These are phyloP conservation scores for Metrosideros polymorpha DNA, from an alignment of 441 rosid genomes.

Conservation along the genomic window DNA sequence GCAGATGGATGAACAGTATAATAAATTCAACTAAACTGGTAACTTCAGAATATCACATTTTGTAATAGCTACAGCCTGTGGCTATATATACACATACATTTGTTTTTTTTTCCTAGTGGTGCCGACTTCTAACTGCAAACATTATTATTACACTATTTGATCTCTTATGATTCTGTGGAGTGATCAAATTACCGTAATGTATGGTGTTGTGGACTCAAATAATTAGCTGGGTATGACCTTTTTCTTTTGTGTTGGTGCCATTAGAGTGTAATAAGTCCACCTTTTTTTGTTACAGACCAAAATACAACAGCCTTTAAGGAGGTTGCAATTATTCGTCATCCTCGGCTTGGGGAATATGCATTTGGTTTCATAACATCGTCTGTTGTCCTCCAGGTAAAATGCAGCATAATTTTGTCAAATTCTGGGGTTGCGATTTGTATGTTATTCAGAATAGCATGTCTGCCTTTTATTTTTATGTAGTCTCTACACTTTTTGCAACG, in stretches of 20 bases:
- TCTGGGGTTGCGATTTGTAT: not conserved
- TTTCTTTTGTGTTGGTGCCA: not conserved
- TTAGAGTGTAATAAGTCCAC: not conserved
- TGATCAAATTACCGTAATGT: not conserved
- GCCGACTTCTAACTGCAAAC: not conserved
- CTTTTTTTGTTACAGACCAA: slow-evolving; percentile 25
- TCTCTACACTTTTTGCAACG: not conserved
- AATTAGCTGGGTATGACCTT: not conserved
- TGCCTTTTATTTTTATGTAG: not conserved
- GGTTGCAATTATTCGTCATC: slow-evolving; percentile 55
- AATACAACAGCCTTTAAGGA: slow-evolving; percentile 56
- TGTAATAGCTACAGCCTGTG: not conserved
- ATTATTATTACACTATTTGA: not conserved
- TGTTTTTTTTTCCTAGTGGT: not conserved
- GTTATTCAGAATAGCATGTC: not conserved
- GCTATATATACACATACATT: not conserved
- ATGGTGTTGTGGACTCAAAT: not conserved
- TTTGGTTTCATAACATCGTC: slow-evolving; percentile 58
- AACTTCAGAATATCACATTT: not conserved
- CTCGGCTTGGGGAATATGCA: slow-evolving; percentile 59
- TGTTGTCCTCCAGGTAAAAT: slow-evolving; percentile 41
- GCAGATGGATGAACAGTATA: not conserved
- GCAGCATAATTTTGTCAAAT: not conserved
- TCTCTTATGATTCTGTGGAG: not conserved
- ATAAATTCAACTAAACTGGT: not conserved